Percentiles rank a stretch among this genome's conserved stretches.
phyloP scores from a whole-genome alignment of 179 eudicot genomes.

The Heliamphora pulchella region DNA sequence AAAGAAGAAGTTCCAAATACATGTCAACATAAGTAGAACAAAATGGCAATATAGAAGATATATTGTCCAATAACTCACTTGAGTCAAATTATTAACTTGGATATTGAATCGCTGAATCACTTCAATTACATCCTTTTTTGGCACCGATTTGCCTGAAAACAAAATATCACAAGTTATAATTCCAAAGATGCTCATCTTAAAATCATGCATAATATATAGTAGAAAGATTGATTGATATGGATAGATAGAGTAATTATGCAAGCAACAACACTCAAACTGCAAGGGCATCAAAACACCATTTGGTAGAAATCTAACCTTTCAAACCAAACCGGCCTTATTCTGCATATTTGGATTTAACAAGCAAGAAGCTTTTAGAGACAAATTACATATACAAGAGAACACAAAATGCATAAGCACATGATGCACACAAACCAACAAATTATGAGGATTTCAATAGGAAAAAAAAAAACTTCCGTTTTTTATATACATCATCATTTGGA shows the following conservation, averaged over 20 bases:
- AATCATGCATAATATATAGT: neutral
- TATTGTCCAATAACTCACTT: slow-evolving; percentile 37
- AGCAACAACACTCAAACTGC: neutral
- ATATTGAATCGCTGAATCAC: slow-evolving; percentile 71
- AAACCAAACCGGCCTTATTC: neutral
- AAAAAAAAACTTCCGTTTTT: neutral
- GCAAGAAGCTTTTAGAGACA: neutral
- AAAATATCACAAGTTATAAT: slow-evolving; percentile 18
- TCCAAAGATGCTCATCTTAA: neutral
- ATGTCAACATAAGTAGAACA: neutral
- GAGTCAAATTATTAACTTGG: slow-evolving; percentile 93
- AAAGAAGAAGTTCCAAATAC: neutral
- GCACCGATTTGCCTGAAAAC: slow-evolving; percentile 48
- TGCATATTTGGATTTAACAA: neutral
- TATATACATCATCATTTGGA: neutral
- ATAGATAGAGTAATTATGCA: neutral
- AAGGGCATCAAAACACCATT: neutral
- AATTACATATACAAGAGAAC: neutral
- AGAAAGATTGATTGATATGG: neutral
- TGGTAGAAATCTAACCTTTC: neutral
- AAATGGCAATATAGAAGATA: neutral
- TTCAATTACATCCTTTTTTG: slow-evolving; percentile 63
- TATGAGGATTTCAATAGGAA: neutral
- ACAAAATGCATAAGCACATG: neutral
- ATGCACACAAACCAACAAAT: neutral